Conservation (phyloP, 805 yeast species). For the Kluyveromyces wickerhamii region DNA sequence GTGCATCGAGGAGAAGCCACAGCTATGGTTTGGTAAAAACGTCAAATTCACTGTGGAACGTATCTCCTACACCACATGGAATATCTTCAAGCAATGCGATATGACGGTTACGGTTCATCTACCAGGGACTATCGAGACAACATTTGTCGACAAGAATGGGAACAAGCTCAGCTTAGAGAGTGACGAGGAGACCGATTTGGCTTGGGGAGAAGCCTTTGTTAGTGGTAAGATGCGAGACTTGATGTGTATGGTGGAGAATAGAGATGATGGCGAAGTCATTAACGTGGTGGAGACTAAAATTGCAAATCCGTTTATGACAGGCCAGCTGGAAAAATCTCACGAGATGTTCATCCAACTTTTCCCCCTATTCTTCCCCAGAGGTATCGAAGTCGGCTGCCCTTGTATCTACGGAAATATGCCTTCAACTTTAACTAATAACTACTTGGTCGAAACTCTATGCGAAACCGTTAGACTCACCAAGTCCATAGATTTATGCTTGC, state of each 20-base stretch:
- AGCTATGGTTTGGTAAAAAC: slow-evolving; percentile 73
- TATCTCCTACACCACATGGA: slow-evolving; percentile 60
- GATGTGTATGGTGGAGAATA: slow-evolving; percentile 28
- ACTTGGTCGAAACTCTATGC: slow-evolving; percentile 26
- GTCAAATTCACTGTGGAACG: slow-evolving; percentile 65
- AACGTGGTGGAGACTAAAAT: slow-evolving; percentile 78
- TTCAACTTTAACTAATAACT: slow-evolving; percentile 26
- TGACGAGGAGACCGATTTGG: slow-evolving; percentile 39
- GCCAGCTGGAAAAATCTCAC: slow-evolving; percentile 26
- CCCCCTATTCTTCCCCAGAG: slow-evolving; percentile 27
- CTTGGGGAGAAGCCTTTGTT: slow-evolving; percentile 48
- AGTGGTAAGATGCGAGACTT: slow-evolving; percentile 70
- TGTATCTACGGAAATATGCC: slow-evolving; percentile 21
- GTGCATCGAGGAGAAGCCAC: slow-evolving; percentile 52
- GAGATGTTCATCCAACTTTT: slow-evolving; percentile 26
- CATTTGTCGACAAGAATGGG: slow-evolving; percentile 26
- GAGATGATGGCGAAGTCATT: slow-evolving; percentile 64
- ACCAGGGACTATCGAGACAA: slow-evolving; percentile 64
- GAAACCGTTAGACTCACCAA: slow-evolving; percentile 26
- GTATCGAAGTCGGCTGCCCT: slow-evolving; percentile 28
- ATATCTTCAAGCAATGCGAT: slow-evolving; percentile 54
- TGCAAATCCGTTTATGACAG: slow-evolving; percentile 58
- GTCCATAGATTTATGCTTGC: slow-evolving; percentile 16
- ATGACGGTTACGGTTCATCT: slow-evolving; percentile 64
- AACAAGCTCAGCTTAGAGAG: slow-evolving; percentile 32